These are phyloP conservation scores for Wickerhamomyces strasburgensis DNA, from an alignment of 805 yeast genomes.

Conservation along the genomic window DNA sequence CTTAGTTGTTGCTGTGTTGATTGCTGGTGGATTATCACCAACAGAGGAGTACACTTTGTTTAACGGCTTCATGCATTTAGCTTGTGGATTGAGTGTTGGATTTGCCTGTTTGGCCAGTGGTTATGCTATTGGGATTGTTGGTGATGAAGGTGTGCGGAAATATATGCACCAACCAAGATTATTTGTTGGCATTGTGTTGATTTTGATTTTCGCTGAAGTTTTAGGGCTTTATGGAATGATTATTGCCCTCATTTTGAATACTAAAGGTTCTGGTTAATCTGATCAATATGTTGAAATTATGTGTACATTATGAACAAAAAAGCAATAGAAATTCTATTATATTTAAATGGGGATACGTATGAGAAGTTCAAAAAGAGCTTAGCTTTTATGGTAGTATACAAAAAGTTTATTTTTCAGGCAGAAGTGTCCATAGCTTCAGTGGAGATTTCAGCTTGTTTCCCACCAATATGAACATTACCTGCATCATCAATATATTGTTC, in stretches of 20 bases:
- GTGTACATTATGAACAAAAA: too few species aligned
- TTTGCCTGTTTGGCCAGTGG: constrained; percentile 96
- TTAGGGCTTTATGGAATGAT: constrained; percentile 92
- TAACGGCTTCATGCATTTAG: constrained; percentile 97
- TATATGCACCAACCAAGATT: constrained; percentile 83
- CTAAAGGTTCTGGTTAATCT: constrained; percentile 66
- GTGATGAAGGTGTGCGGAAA: constrained; percentile 89
- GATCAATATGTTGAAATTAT: not conserved
- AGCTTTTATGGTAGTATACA: too few species aligned
- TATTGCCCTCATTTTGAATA: constrained; percentile 86
- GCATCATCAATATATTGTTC: constrained; percentile 71
- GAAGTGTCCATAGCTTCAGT: constrained; percentile 41
- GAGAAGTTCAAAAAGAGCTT: too few species aligned
- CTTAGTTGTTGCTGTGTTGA: constrained; percentile 89
- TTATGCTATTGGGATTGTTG: constrained; percentile 91
- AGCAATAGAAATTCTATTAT: too few species aligned
- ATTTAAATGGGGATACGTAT: too few species aligned
- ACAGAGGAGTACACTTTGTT: constrained; percentile 75
- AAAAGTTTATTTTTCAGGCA: constrained; percentile 10
- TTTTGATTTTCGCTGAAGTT: constrained; percentile 87
- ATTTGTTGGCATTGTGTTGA: constrained; percentile 85
- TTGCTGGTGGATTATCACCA: constrained; percentile 87
- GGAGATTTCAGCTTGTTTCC: constrained; percentile 26
- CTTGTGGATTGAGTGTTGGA: constrained; percentile 94
- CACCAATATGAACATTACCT: constrained; percentile 63